Base-by-base conservation (phyloP, 345 rosid species). In the Gynandropsis gynandra region DNA sequence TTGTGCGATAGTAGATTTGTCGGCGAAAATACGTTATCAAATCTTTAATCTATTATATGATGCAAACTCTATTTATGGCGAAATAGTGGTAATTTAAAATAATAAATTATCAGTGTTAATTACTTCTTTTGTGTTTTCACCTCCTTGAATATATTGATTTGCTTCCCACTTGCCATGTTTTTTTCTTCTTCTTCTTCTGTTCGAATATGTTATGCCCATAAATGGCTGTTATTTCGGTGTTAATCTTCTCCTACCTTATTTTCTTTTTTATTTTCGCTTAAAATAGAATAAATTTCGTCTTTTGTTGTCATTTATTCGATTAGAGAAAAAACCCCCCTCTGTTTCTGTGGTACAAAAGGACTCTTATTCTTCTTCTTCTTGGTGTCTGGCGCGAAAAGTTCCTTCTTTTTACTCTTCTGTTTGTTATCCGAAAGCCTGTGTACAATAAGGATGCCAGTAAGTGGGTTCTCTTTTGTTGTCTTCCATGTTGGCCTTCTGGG, bases 391-490 rank as follows among this genome's bases (percentile, higher is more conserved):
- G 57, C 62, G 46, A 42, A 56, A 63, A 56, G 52, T 16, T 48
- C 52, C 3, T 34, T 7, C 0, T 56, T 42, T 56, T 55, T 19
- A 6, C 34, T 54, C 7, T 7, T 56, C 33, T 53, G 31, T 34
- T 45, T 46, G 8, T 53, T 53, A 12, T 39, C 47, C 18, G 61
- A 56, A 47, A 56, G 21, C 48, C 39, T 40, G 9, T n/a, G 4
- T 4, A 12, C 42, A 13, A 27, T 27, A 52, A 64, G 36, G 48
- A 65, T 65, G 69, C 48, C 58, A 65, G 69, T 65, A 65, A 65
- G 69, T 44, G 43, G 42, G 53, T 50, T 12, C 17, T 45, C 59
- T 48, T 48, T 8, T 40, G 34, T 56, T 56, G 39, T 34, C 4
- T 15, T 55, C 10, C 41, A 53, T 8, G 11, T 31, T 46, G 29